Conservation (phyloP, 441 rosid species). For the Isatis lusitanica region DNA sequence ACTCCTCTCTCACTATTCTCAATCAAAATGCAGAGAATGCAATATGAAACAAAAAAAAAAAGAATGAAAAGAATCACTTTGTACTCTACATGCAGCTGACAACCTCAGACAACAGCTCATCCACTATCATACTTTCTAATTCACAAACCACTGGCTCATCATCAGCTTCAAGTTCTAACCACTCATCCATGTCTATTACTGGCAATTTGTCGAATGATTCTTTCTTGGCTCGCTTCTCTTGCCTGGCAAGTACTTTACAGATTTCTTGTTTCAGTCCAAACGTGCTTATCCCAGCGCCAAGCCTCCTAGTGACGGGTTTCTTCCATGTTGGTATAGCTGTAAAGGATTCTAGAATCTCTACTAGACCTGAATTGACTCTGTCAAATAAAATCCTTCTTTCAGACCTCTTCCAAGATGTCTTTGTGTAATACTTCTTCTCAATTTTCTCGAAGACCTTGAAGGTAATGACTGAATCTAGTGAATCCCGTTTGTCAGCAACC, state of each 20-base stretch:
- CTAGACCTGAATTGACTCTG: constrained; percentile 52
- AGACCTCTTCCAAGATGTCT: constrained; percentile 63
- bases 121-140: constrained; percentile 64
- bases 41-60: neutral
- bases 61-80: constrained; percentile 32
- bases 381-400: constrained; percentile 76
- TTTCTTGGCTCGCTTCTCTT: constrained; percentile 49
- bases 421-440: constrained; percentile 73
- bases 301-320: constrained; percentile 51
- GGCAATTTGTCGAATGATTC: constrained; percentile 45
- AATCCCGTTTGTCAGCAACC: constrained; percentile 30
- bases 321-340: constrained; percentile 41
- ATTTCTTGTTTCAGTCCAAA: constrained; percentile 48
- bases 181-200: constrained; percentile 47
- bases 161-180: constrained; percentile 59
- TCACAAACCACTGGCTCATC: constrained; percentile 58
- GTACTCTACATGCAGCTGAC: constrained; percentile 42
- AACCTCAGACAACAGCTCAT: constrained; percentile 63
- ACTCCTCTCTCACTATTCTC: constrained; percentile 29
- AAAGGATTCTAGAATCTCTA: constrained; percentile 47
- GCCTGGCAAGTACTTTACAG: constrained; percentile 45
- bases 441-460: constrained; percentile 55
- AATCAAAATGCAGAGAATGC: constrained; percentile 33
- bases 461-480: constrained; percentile 42
- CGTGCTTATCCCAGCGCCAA: constrained; percentile 28